phyloP scores from a whole-genome alignment of 768 basidiomycete genomes.

The Porphyrellus cyaneotinctus region DNA sequence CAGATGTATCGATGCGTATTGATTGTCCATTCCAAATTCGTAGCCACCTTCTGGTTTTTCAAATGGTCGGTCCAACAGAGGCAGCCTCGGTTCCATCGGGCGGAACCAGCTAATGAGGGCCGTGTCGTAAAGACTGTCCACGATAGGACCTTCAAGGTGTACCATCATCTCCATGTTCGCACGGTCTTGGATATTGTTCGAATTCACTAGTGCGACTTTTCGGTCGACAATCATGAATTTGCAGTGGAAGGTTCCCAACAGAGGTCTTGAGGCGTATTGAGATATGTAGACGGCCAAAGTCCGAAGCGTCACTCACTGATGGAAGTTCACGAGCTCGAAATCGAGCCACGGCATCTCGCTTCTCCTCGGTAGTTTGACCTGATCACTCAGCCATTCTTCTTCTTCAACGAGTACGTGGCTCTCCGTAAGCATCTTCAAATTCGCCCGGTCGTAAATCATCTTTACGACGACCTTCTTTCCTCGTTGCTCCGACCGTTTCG shows the following conservation, averaged over 20 bases:
- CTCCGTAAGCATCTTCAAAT: slow-evolving; percentile 44
- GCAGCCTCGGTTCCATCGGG: slow-evolving; percentile 42
- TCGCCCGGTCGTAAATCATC: slow-evolving; percentile 67
- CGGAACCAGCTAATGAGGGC: slow-evolving; percentile 60
- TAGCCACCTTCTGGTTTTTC: slow-evolving; percentile 34
- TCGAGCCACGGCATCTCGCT: slow-evolving; percentile 58
- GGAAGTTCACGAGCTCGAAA: slow-evolving; percentile 57
- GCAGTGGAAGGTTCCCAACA: slow-evolving; percentile 67
- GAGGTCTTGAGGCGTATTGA: slow-evolving; percentile 29
- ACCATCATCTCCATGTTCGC: slow-evolving; percentile 58
- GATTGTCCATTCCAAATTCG: slow-evolving; percentile 34
- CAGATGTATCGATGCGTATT: slow-evolving; percentile 26
- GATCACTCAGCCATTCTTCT: slow-evolving; percentile 40
- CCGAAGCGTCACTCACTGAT: slow-evolving; percentile 28
- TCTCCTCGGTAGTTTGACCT: slow-evolving; percentile 48
- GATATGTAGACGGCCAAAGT: not conserved
- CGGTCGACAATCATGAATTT: slow-evolving; percentile 70
- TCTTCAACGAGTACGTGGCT: slow-evolving; percentile 47
- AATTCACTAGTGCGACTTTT: slow-evolving; percentile 59
- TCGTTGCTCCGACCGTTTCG: slow-evolving; percentile 41
- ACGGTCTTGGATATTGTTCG: slow-evolving; percentile 65
- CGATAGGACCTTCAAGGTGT: slow-evolving; percentile 67
- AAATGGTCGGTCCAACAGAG: slow-evolving; percentile 35
- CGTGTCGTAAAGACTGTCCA: slow-evolving; percentile 66
- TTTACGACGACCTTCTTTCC: slow-evolving; percentile 55